Conservation (phyloP, 495 filamentous ascomycete species). For the Hyaloscypha finlandica region DNA sequence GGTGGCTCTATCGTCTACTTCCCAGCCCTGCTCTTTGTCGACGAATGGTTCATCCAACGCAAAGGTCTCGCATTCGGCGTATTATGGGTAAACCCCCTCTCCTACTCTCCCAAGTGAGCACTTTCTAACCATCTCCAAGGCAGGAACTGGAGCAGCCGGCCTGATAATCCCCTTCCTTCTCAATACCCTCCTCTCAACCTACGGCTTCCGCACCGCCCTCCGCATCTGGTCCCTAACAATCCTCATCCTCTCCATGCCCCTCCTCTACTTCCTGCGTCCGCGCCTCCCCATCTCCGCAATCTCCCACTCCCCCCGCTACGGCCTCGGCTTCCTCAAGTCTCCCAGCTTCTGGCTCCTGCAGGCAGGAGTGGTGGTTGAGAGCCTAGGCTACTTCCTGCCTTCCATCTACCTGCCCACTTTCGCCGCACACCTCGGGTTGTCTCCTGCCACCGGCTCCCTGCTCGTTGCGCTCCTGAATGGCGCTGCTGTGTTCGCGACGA, state of each 20-base stretch:
- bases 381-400: slow-evolving; percentile 68
- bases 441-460: slow-evolving; percentile 37
- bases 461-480: slow-evolving; percentile 60
- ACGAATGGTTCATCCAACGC: slow-evolving; percentile 51
- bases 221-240: slow-evolving; percentile 50
- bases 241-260: slow-evolving; percentile 50
- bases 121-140: slow-evolving; percentile 24
- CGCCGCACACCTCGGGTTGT: slow-evolving; percentile 44
- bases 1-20: slow-evolving; percentile 43
- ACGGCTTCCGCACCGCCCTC: slow-evolving; percentile 60
- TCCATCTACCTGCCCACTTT: slow-evolving; percentile 66
- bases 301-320: slow-evolving; percentile 37
- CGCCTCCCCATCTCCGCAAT: slow-evolving; percentile 49
- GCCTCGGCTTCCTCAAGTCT: slow-evolving; percentile 49
- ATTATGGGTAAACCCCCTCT: slow-evolving; percentile 50
- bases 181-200: slow-evolving; percentile 31
- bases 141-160: slow-evolving; percentile 34
- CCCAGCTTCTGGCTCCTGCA: slow-evolving; percentile 54
- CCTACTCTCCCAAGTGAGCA: slow-evolving; percentile 50
- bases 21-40: slow-evolving; percentile 40
- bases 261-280: slow-evolving; percentile 60
- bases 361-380: slow-evolving; percentile 58
- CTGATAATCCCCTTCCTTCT: slow-evolving; percentile 27
- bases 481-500: slow-evolving; percentile 56
- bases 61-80: slow-evolving; percentile 54